Evolutionary conservation across 1,284 basidiomycete species (phyloP), one percentile per base, ranked within the genome.

Genomic region (Chondrostereum purpureum): DNA sequence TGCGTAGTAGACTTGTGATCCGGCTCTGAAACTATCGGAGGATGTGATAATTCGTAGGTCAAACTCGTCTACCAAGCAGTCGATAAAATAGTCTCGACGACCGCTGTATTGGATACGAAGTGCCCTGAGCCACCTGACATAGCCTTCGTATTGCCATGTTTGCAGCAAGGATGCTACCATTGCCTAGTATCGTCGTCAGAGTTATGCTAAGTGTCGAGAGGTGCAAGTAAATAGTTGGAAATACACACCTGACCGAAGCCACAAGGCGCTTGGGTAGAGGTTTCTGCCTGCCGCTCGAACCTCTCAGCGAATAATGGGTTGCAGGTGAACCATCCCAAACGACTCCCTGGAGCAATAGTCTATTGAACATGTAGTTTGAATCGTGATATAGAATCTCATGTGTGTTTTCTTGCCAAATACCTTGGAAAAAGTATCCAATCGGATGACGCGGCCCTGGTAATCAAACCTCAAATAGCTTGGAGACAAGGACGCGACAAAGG

Each of bases 391-490:
- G 13, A 5, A 13, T 14, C n/a, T 39, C 16, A 19, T 14, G 4
- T 14, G 37, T 11, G 27, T 33, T 10, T 33, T 33, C 10, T 33
- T 33, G 10, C n/a, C n/a, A 33, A 33, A 53, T n/a, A 77, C 81
- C 75, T 90, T 91, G 22, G 83, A 88, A 60, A 91, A 90, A 0
- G 84, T 81, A 58, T 90, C 87, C 20, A 90, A 63, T 3, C 86
- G 81, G 42, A 91, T 75, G 22, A 91, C 88, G 16, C 88, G 77
- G 2, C 87, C 88, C 61, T 91, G 78, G 49, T 78, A 78, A 59
- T 91, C 88, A 52, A 84, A 59, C 47, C 69, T 75, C 39, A 92
- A 66, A 64, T 80, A 93, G 37, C 75, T 81, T 0, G 87, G 87
- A 0, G 72, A 75, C 14, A 92, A 69, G 14, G 63, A 69, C 1